Evolutionary conservation across 176 grass and related monocot genomes (phyloP).

Genomic region (Musa troglodytarum): DNA sequence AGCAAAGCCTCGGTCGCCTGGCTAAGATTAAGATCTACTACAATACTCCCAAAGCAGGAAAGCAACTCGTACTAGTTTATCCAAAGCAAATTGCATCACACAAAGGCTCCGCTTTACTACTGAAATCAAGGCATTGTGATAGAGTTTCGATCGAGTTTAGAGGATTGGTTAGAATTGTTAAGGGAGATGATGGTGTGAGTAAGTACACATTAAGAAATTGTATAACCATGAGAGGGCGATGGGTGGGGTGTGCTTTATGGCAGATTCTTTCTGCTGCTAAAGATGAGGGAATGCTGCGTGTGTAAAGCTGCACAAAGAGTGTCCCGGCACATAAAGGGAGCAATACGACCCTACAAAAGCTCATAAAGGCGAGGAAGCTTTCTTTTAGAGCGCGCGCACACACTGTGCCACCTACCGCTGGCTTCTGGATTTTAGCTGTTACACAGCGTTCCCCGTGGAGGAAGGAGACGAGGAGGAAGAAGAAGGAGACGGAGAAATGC

Average conservation of each 20-base stretch:
- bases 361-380: slow-evolving; percentile 4
- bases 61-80: background rate
- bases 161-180: background rate
- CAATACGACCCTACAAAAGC: slow-evolving; percentile 5
- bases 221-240: background rate
- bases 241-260: slow-evolving; percentile 1
- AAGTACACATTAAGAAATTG: background rate
- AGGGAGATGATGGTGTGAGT: background rate
- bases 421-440: background rate
- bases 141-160: background rate
- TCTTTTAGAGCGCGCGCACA: background rate
- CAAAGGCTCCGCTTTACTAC: background rate
- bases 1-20: no score
- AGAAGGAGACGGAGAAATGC: background rate
- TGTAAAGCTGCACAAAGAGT: slow-evolving; percentile 13
- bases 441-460: background rate
- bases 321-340: background rate
- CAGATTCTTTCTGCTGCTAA: slow-evolving; percentile 6
- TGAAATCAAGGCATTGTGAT: background rate
- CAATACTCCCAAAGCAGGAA: no score
- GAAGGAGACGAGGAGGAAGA: no score
- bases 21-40: no score
- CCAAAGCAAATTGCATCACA: background rate
- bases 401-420: background rate
- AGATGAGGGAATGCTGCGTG: slow-evolving; percentile 8